A percentile compares a stretch with the other conserved stretches of the same genome.
Evolutionary conservation across 371 early-diverging fungal genomes (phyloP).

Genomic region (Syncephalastrum racemosum): DNA sequence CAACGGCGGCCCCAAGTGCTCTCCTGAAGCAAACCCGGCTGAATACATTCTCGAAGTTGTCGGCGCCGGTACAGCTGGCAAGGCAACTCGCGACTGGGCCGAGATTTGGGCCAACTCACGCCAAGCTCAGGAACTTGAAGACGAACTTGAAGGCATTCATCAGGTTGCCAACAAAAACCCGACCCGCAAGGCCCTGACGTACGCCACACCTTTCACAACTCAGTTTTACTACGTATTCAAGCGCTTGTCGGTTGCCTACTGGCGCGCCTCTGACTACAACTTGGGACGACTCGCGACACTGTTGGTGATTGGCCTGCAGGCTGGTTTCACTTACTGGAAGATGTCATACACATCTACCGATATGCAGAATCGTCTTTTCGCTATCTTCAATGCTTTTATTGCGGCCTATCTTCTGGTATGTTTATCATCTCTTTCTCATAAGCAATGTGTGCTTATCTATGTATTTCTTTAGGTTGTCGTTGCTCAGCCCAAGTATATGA

Average conservation of each 20-base stretch:
- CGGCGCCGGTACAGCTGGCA: slow-evolving; percentile 50
- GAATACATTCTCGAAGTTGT: slow-evolving; percentile 66
- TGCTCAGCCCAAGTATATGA: slow-evolving; percentile 58
- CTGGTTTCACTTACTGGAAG: slow-evolving; percentile 60
- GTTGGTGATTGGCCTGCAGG: slow-evolving; percentile 37
- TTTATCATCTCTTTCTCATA: neutral
- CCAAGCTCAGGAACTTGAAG: slow-evolving; percentile 26
- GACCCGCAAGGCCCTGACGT: slow-evolving; percentile 17
- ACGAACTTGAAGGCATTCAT: slow-evolving; percentile 27
- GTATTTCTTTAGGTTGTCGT: slow-evolving; percentile 46
- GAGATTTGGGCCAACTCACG: slow-evolving; percentile 46
- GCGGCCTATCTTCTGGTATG: slow-evolving; percentile 47
- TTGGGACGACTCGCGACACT: slow-evolving; percentile 47
- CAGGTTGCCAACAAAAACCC: slow-evolving; percentile 12
- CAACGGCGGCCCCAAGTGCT: slow-evolving; percentile 56
- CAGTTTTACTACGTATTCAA: slow-evolving; percentile 40
- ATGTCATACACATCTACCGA: slow-evolving; percentile 47
- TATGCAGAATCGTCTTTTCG: slow-evolving; percentile 63
- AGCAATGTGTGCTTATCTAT: slow-evolving; percentile 41
- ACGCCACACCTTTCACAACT: slow-evolving; percentile 29
- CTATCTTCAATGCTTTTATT: slow-evolving; percentile 63
- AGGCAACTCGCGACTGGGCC: slow-evolving; percentile 53
- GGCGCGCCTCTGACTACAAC: slow-evolving; percentile 60
- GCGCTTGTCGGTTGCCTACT: slow-evolving; percentile 53
- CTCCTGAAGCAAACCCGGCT: slow-evolving; percentile 62